phyloP scores from a whole-genome alignment of 2,329 filamentous ascomycete genomes.

The Rhexocercosporidium sp. region DNA sequence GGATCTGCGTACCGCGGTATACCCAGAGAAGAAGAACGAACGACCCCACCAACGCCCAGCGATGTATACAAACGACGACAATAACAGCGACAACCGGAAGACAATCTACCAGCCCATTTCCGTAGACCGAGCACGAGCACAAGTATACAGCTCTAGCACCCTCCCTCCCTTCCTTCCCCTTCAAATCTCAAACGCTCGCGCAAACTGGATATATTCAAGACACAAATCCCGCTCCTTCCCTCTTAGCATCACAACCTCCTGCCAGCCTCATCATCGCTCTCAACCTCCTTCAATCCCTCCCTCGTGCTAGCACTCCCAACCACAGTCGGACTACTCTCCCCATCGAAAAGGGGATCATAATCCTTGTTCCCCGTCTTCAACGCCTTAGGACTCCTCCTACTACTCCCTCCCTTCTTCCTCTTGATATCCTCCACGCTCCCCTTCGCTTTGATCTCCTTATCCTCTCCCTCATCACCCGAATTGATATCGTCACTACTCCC shows the following conservation, averaged over 20 bases:
- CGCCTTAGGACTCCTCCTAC: conserved; percentile 17
- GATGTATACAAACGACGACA: neutral
- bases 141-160: neutral
- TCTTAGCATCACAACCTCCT: conserved; percentile 14
- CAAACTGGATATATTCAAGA: neutral
- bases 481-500: conserved; percentile 33
- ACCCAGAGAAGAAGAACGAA: neutral
- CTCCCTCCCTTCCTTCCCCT: too few relatives aligned
- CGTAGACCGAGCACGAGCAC: neutral
- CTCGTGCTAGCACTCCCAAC: conserved; percentile 38
- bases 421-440: conserved; percentile 13
- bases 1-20: neutral
- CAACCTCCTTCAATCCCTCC: conserved; percentile 24
- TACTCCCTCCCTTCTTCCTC: conserved; percentile 18
- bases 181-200: too few relatives aligned
- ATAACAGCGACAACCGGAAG: neutral
- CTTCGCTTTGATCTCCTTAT: conserved; percentile 22
- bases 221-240: neutral
- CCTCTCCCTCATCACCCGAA: conserved; percentile 32
- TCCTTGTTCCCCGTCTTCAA: conserved; percentile 35
- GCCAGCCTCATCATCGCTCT: conserved; percentile 20
- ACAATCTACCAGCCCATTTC: neutral
- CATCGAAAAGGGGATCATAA: conserved; percentile 42
- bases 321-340: conserved; percentile 39
- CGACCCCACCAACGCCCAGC: conserved; percentile 2